Percentiles rank a stretch among this genome's conserved stretches.
Conservation (phyloP, 495 filamentous ascomycete genomes). For the Halenospora varia region DNA sequence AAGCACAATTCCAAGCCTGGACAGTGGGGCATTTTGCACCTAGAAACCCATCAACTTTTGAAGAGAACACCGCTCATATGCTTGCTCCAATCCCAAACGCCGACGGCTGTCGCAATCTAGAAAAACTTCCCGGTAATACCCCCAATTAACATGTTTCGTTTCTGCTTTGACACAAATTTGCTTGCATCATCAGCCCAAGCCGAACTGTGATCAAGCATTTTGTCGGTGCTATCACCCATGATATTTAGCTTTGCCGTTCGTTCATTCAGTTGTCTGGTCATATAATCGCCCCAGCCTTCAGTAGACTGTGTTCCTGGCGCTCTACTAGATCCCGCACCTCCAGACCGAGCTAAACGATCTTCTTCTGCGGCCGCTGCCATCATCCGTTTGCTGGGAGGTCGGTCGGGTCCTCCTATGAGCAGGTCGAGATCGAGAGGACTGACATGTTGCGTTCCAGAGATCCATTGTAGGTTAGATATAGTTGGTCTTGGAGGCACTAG, state of each 20-base stretch:
- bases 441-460: constrained; percentile 89
- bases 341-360: constrained; percentile 38
- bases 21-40: too few relatives aligned
- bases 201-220: constrained; percentile 70
- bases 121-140: constrained; percentile 43
- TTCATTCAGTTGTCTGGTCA: constrained; percentile 82
- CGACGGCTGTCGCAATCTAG: too few relatives aligned
- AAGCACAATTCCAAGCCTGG: too few relatives aligned
- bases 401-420: constrained; percentile 81
- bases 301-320: constrained; percentile 23
- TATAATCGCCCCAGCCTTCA: constrained; percentile 57
- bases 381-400: constrained; percentile 81
- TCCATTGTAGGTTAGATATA: constrained; percentile 94
- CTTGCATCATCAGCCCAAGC: constrained; percentile 82
- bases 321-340: constrained; percentile 34
- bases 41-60: too few relatives aligned
- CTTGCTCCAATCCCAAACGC: too few relatives aligned
- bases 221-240: constrained; percentile 79
- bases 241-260: constrained; percentile 81
- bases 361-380: constrained; percentile 40
- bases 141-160: constrained; percentile 74
- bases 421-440: constrained; percentile 87
- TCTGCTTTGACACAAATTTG: constrained; percentile 82
- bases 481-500: constrained; percentile 79
- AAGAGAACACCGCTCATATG: too few relatives aligned